Evolutionary conservation across 345 rosid genomes (phyloP).

Genomic region (Hibiscus tridactylites): DNA sequence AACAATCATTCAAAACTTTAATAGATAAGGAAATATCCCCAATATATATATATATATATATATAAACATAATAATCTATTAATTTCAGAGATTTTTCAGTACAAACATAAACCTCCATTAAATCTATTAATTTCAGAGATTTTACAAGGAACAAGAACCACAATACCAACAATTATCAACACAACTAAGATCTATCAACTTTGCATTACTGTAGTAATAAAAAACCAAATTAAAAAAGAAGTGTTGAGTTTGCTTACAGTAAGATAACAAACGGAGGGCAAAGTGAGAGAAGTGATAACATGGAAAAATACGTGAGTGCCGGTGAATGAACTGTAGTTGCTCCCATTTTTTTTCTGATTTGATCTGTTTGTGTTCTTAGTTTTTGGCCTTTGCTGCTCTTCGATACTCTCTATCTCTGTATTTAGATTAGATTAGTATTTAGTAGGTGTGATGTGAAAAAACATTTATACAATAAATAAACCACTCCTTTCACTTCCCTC

Average conservation of each 20-base stretch:
- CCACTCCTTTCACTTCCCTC: not conserved
- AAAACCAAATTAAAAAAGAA: not conserved
- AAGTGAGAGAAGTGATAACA: slow-evolving; percentile 68
- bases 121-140: not conserved
- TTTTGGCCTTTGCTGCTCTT: not conserved
- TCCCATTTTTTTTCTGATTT: not conserved
- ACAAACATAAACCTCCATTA: not conserved
- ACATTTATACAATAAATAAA: not conserved
- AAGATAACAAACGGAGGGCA: slow-evolving; percentile 94
- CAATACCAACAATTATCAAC: not conserved
- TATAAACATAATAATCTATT: not conserved
- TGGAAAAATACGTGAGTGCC: slow-evolving; percentile 61
- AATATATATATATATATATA: not conserved
- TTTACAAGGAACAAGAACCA: not conserved
- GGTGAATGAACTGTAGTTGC: slow-evolving; percentile 74
- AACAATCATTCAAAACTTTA: not conserved
- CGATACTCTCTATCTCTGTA: not conserved
- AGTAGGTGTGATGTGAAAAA: not conserved
- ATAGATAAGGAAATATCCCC: not conserved
- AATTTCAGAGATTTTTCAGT: not conserved
- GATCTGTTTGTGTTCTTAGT: too few species aligned
- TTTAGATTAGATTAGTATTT: not conserved
- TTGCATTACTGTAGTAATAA: not conserved
- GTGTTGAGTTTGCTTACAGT: slow-evolving; percentile 42
- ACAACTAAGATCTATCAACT: slow-evolving; percentile 1